Base-by-base conservation (phyloP, 495 filamentous ascomycete species). In the Podospora pseudocomata region DNA sequence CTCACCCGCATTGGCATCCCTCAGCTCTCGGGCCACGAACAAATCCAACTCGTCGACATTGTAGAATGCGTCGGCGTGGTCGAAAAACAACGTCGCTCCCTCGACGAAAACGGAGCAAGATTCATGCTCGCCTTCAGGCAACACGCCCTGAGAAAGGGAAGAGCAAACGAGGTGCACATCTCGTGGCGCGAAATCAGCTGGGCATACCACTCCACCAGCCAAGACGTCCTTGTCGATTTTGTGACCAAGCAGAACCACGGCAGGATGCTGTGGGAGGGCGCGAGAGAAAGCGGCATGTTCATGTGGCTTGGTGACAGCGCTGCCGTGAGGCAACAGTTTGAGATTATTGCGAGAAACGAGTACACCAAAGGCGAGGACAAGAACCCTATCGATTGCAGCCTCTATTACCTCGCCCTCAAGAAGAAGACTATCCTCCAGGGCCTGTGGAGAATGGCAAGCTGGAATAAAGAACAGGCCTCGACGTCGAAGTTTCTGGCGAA, bases 131-230 rank as follows among this genome's bases (percentile, higher is more conserved):
- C 95, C 77, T 96, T 96, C 81, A 85, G 91, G 18, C 92, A 96
- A 69, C 89, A 95, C 75, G 89, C 88, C 65, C 80, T 98, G 49
- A 85, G 89, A 34, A 89, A 85, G 77, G 82, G 84, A 30, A 85
- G 88, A 73, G 81, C 86, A 7, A 86, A 85, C 70, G 88, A 87
- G 74, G 86, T 88, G 5, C 83, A 87, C 20, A 87, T 97, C 70
- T 90, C 91, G 4, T 99, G 93, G 92, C 84, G 96, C 76, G 94
- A 97, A 73, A 94, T 97, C 67, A 89, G 90, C 60, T 98, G 94
- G 93, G 96, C 94, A 23, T 94, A 90, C 71, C 93, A 97, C 77
- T 96, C 92, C 69, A 85, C 80, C 16, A 97, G 92, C 65, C 95
- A 99, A 77, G 96, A 98, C 75, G 95, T 98, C 56, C 81, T 99